Base-by-base conservation (phyloP, 441 rosid species). In the Populus hybrid region DNA sequence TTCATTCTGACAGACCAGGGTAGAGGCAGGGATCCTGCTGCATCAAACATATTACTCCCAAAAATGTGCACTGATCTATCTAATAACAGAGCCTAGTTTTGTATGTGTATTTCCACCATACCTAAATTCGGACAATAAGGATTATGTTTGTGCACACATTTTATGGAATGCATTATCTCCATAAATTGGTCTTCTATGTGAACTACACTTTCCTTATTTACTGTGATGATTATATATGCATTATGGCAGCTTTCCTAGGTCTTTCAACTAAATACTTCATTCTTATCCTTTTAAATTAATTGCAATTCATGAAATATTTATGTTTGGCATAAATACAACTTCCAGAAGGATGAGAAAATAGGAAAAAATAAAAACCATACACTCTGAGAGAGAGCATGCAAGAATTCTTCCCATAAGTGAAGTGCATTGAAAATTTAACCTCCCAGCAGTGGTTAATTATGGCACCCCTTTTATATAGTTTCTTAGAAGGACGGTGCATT, bases 1-100 rank as follows among this genome's bases (percentile, higher is more conserved):
- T 87, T 87, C 81, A 85, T 84, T 73, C 90, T 76, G 77, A 77
- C 76, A 61, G 88, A 70, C 90, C 88, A 85, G 7, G 87, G 84
- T 69, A 87, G 87, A 69, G 90, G 90, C 70, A 85, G 16, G n/a
- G 86, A 81, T 78, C 88, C 88, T 87, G 85, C 57, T 34, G 54
- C 23, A 54, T 50, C 67, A n/a, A 73, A 68, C 28, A 70, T 21
- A 61, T 50, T 20, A 76, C 65, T 66, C 32, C 63, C 40, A 36
- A 59, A 38, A 63, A 74, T 46, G 34, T 73, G 14, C 65, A 57
- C 38, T 9, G 50, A 77, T 79, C n/a, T 24, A 24, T 69, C 42
- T n/a, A 61, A 36, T 54, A 57, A 26, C 67, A 69, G 61, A 73
- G 57, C 46, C 42, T 57, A 69, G 69, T 35, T 70, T 42, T 3